These are phyloP conservation scores for sorghum (Sorghum bicolor) DNA, from an alignment of 176 grass and related monocot species.

Conservation along the genomic window DNA sequence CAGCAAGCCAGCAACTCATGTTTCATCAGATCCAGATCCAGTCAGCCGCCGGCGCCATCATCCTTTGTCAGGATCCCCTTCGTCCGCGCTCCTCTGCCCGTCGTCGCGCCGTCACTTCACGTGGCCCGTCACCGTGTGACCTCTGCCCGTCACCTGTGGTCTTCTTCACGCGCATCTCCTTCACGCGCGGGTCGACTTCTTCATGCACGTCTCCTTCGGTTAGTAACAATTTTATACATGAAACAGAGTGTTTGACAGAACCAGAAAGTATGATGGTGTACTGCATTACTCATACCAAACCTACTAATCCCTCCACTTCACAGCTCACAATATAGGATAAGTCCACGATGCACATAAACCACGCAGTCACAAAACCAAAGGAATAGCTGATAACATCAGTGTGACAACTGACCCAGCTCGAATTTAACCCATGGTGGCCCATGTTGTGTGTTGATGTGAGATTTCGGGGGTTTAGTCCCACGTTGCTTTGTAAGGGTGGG, in stretches of 20 bases:
- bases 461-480: background rate
- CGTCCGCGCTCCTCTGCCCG: too few species aligned
- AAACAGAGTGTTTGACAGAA: constrained; percentile 1
- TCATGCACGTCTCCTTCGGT: background rate
- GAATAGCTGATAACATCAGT: background rate
- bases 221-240: background rate
- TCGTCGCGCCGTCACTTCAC: too few species aligned
- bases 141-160: too few species aligned
- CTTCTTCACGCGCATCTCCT: too few species aligned
- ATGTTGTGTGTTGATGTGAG: background rate
- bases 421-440: background rate
- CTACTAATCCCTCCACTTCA: background rate
- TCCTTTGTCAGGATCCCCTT: too few species aligned
- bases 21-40: too few species aligned
- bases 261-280: background rate
- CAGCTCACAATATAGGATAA: background rate
- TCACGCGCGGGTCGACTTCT: too few species aligned
- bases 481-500: background rate
- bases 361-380: background rate
- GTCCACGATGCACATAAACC: background rate
- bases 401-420: background rate
- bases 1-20: too few species aligned
- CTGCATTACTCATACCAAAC: background rate
- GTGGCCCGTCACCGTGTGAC: too few species aligned
- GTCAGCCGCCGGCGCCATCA: too few species aligned